Percentiles rank a stretch among this genome's conserved stretches.
These are phyloP conservation scores for Clarireedia paspali DNA, from an alignment of 2,329 filamentous ascomycete species.

Conservation along the genomic window DNA sequence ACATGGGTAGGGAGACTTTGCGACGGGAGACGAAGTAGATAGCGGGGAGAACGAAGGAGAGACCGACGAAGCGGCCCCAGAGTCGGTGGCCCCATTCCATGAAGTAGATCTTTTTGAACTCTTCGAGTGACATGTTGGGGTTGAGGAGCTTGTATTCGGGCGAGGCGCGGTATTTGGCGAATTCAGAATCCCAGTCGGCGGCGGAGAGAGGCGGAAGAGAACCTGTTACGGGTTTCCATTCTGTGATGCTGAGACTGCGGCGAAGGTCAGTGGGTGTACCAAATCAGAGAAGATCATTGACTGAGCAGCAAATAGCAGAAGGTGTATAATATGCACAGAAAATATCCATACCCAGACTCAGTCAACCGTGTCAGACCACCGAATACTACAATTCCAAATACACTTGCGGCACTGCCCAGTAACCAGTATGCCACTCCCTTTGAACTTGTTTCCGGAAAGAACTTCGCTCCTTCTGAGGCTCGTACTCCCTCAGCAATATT, in stretches of 20 bases:
- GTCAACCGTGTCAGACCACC: constrained; percentile 89
- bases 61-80: constrained; percentile 86
- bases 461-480: constrained; percentile 3
- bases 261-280: not conserved
- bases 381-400: constrained; percentile 95
- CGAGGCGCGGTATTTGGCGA: constrained; percentile 83
- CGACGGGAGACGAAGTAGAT: constrained; percentile 79
- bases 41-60: constrained; percentile 83
- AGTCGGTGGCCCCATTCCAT: constrained; percentile 98
- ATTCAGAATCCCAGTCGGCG: constrained; percentile 86
- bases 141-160: constrained; percentile 92
- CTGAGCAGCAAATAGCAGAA: not conserved
- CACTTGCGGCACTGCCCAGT: constrained; percentile 80
- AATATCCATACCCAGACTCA: constrained; percentile 69
- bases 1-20: constrained; percentile 71
- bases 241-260: constrained; percentile 86
- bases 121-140: constrained; percentile 81
- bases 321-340: constrained; percentile 11
- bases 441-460: constrained; percentile 48
- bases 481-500: not conserved
- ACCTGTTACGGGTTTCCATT: constrained; percentile 96
- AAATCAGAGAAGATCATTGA: not conserved
- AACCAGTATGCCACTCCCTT: constrained; percentile 88
- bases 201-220: constrained; percentile 73
- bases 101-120: constrained; percentile 98